Conservation (phyloP, 208 protist species). For the Angomonas deanei region DNA sequence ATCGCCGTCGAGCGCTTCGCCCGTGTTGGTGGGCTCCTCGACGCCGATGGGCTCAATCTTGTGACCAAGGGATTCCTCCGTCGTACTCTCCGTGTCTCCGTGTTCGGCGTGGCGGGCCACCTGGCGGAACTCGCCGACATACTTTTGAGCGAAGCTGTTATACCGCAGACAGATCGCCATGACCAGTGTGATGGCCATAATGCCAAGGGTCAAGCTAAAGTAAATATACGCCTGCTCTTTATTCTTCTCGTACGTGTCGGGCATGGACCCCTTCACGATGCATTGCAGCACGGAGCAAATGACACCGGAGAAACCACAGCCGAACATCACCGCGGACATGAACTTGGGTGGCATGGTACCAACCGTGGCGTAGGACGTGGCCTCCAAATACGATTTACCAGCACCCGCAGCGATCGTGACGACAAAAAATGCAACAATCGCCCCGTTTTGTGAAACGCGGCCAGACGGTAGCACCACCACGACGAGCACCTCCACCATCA, state of each 20-base stretch:
- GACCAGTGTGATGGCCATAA: constrained; percentile 47
- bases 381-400: constrained; percentile 78
- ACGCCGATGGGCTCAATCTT: constrained; percentile 9
- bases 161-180: constrained; percentile 55
- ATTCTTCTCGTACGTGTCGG: constrained; percentile 28
- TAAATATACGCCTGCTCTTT: constrained; percentile 65
- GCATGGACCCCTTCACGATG: constrained; percentile 77
- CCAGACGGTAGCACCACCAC: constrained; percentile 48
- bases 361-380: constrained; percentile 79
- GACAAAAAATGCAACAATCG: constrained; percentile 64
- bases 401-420: constrained; percentile 50
- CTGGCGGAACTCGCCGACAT: constrained; percentile 58
- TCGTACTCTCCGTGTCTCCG: neutral
- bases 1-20: constrained; percentile 16
- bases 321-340: constrained; percentile 86
- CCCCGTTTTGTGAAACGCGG: constrained; percentile 31
- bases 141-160: constrained; percentile 54
- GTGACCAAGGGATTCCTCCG: neutral
- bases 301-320: constrained; percentile 71
- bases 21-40: neutral
- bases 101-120: neutral
- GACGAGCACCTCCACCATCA: constrained; percentile 66
- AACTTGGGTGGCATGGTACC: constrained; percentile 73
- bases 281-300: constrained; percentile 68
- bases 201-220: constrained; percentile 60